Percentiles rank a stretch among this genome's conserved stretches.
phyloP scores from a whole-genome alignment of 345 rosid species.

The Rhodomyrtus tomentosa region DNA sequence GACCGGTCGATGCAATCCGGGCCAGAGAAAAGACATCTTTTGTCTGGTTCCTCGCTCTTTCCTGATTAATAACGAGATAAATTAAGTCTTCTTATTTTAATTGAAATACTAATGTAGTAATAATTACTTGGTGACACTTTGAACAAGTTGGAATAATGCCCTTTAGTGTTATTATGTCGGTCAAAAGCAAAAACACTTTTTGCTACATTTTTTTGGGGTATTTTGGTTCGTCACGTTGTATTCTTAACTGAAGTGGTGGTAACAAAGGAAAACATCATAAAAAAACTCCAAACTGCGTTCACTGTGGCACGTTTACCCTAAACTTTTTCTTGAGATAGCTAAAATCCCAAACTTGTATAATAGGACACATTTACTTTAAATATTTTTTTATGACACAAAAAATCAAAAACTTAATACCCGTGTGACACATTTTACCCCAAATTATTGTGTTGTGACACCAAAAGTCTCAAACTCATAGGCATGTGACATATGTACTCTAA shows the following conservation, averaged over 20 bases:
- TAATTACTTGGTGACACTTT: not conserved
- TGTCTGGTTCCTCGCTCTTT: not conserved
- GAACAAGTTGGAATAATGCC: not conserved
- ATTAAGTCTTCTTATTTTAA: not conserved
- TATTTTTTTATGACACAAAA: too few species aligned
- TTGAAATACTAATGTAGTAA: not conserved
- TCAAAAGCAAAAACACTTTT: not conserved
- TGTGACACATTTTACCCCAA: too few species aligned
- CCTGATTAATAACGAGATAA: not conserved
- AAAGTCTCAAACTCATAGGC: too few species aligned
- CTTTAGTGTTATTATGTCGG: fast-evolving
- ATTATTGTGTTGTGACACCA: too few species aligned
- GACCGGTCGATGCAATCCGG: not conserved
- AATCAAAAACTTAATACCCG: too few species aligned
- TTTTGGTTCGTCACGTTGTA: not conserved
- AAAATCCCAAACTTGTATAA: too few species aligned
- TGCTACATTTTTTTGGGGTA: not conserved
- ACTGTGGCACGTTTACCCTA: too few species aligned
- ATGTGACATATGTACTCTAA: too few species aligned
- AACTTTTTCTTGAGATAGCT: too few species aligned
- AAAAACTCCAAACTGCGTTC: too few species aligned
- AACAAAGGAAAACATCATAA: too few species aligned
- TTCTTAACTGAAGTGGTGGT: not conserved
- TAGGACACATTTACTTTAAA: too few species aligned
- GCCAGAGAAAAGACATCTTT: not conserved